phyloP scores from a whole-genome alignment of 2,329 filamentous ascomycete genomes.

The Verticillium longisporum region DNA sequence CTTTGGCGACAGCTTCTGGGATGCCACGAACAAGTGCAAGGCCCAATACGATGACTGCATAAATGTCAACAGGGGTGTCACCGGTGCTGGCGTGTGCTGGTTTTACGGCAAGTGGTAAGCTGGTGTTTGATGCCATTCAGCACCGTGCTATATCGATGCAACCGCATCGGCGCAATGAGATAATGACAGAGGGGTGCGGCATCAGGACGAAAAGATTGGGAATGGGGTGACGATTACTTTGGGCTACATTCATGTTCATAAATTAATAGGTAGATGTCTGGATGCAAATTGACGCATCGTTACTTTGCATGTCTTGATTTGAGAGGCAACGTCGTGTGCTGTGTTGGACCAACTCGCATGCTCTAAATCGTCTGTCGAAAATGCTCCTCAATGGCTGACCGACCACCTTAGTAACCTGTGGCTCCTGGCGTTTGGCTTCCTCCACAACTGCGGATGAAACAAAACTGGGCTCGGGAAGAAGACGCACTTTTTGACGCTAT shows the following conservation, averaged over 20 bases:
- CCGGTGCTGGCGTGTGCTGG: slow-evolving; percentile 12
- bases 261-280: too few species aligned
- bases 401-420: too few species aligned
- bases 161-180: neutral
- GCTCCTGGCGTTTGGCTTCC: too few species aligned
- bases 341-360: too few species aligned
- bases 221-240: neutral
- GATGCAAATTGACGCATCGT: too few species aligned
- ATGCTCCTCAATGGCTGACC: too few species aligned
- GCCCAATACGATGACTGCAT: slow-evolving; percentile 44
- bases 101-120: neutral
- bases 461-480: too few species aligned
- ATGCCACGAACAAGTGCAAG: slow-evolving; percentile 35
- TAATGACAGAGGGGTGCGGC: neutral
- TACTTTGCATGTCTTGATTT: too few species aligned
- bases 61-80: slow-evolving; percentile 29
- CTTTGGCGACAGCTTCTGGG: slow-evolving; percentile 18
- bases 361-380: too few species aligned
- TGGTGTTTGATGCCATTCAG: neutral
- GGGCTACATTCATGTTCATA: neutral
- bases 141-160: neutral
- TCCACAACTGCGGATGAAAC: too few species aligned
- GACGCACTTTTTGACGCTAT: too few species aligned
- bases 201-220: neutral
- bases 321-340: too few species aligned